Percentiles rank a stretch among this genome's conserved stretches.
phyloP scores from a whole-genome alignment of 1,284 basidiomycete genomes.

The Ganoderma boninense region DNA sequence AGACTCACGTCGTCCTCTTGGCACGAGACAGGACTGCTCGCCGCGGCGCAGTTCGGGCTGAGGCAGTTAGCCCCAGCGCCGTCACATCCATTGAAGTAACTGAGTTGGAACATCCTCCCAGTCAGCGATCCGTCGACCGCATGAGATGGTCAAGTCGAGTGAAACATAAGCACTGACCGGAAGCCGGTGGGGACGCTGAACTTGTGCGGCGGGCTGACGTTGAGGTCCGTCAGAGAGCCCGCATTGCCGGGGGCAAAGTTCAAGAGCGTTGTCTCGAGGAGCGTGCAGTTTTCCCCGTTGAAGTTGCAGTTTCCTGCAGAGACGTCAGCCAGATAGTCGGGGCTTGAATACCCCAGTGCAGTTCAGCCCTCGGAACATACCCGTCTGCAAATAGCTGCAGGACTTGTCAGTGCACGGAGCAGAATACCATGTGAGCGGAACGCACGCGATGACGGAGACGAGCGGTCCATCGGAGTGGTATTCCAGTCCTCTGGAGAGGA shows the following conservation, averaged over 20 bases:
- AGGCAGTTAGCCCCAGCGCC: slow-evolving; percentile 38
- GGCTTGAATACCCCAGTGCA: no score
- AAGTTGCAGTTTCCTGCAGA: slow-evolving; percentile 40
- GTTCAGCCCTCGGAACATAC: slow-evolving; percentile 22
- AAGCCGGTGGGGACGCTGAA: slow-evolving; percentile 38
- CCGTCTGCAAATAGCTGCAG: slow-evolving; percentile 42
- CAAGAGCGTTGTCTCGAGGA: slow-evolving; percentile 53
- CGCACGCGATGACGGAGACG: slow-evolving; percentile 45
- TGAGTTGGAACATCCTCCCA: background rate
- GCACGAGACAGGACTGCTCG: slow-evolving; percentile 49
- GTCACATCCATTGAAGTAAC: slow-evolving; percentile 43
- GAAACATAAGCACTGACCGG: background rate
- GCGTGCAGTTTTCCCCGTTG: slow-evolving; percentile 53
- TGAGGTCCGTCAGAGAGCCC: slow-evolving; percentile 53
- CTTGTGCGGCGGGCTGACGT: slow-evolving; percentile 49
- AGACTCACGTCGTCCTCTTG: slow-evolving; percentile 36
- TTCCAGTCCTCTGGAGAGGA: slow-evolving; percentile 45
- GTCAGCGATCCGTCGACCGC: background rate
- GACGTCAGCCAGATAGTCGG: background rate
- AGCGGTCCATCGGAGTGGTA: slow-evolving; percentile 42
- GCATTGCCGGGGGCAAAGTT: slow-evolving; percentile 49
- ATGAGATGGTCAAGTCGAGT: no score
- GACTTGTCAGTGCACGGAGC: background rate
- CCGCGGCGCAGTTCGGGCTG: slow-evolving; percentile 40
- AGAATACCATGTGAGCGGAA: background rate